Percentiles rank a stretch among this genome's conserved stretches.
Conservation (phyloP, 1,139 yeast species). For the Yamadazyma dushanensis region DNA sequence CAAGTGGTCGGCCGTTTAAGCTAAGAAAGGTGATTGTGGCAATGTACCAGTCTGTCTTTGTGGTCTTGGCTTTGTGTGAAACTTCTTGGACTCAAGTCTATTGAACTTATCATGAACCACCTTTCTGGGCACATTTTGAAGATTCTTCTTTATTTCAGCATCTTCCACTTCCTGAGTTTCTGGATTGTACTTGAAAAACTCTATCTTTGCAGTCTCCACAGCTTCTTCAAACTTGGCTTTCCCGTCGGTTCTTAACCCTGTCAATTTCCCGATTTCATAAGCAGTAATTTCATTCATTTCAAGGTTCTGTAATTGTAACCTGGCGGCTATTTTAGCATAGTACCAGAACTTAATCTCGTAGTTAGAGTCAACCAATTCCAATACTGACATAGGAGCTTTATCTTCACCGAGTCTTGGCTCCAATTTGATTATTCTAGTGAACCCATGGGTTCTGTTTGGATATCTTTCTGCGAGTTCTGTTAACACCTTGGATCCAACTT, state of each 20-base stretch:
- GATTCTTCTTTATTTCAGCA: conserved; percentile 26
- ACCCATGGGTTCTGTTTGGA: conserved; percentile 68
- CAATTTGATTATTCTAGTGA: conserved; percentile 78
- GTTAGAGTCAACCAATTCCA: conserved; percentile 79
- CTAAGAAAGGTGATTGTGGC: conserved; percentile 38
- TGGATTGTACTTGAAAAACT: conserved; percentile 48
- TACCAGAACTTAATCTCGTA: conserved; percentile 77
- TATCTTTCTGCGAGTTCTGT: conserved; percentile 67
- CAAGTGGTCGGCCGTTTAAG: conserved; percentile 1
- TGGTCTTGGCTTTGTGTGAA: conserved; percentile 33
- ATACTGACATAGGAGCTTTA: conserved; percentile 84
- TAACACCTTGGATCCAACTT: conserved; percentile 57
- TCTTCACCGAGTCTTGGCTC: conserved; percentile 87
- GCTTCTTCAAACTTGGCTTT: conserved; percentile 54
- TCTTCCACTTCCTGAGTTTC: conserved; percentile 26
- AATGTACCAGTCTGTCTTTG: conserved; percentile 18
- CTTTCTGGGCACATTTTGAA: conserved; percentile 34
- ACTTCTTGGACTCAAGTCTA: conserved; percentile 35
- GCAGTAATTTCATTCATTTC: conserved; percentile 62
- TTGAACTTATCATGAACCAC: conserved; percentile 27
- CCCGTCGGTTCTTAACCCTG: conserved; percentile 49
- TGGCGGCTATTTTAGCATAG: conserved; percentile 78
- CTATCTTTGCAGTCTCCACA: conserved; percentile 63
- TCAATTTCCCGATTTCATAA: conserved; percentile 55
- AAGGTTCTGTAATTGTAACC: conserved; percentile 66